These are phyloP conservation scores for Xylaria bambusicola DNA, from an alignment of 495 filamentous ascomycete genomes.

Conservation along the genomic window DNA sequence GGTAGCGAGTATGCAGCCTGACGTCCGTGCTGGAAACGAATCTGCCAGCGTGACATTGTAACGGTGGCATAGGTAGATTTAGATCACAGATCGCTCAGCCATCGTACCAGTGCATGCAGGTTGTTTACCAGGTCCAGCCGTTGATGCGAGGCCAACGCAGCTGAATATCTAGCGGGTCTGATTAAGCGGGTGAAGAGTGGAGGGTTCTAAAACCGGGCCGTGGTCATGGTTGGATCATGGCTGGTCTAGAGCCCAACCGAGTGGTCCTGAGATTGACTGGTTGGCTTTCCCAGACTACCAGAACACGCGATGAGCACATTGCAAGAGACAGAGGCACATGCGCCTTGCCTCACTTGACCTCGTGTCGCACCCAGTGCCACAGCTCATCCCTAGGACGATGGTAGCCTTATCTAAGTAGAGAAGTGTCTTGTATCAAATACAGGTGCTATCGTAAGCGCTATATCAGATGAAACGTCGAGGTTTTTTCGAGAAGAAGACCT, in stretches of 20 bases:
- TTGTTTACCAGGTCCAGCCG: conserved; percentile 31
- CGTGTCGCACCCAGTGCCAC: conserved; percentile 24
- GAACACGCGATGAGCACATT: conserved; percentile 19
- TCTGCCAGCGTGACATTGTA: conserved; percentile 22
- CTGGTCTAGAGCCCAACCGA: conserved; percentile 30
- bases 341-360: conserved; percentile 46
- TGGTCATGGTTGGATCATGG: conserved; percentile 17
- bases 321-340: conserved; percentile 32
- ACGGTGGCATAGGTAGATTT: conserved; percentile 18
- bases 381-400: conserved; percentile 1
- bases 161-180: conserved; percentile 22
- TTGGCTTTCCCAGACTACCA: conserved; percentile 14
- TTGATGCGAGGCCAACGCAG: conserved; percentile 47
- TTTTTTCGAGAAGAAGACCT: neutral
- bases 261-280: conserved; percentile 33
- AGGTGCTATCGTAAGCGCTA: conserved; percentile 10
- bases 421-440: conserved; percentile 6
- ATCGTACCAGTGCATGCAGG: conserved; percentile 24
- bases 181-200: conserved; percentile 17
- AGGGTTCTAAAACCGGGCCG: conserved; percentile 19
- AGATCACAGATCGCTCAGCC: conserved; percentile 20
- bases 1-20: conserved; percentile 22
- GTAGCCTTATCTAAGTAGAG: conserved; percentile 14
- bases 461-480: conserved; percentile 10
- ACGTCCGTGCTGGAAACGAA: conserved; percentile 19